Base-by-base conservation (phyloP, 2,329 filamentous ascomycete species). In the Aspergillus viridinutans region DNA sequence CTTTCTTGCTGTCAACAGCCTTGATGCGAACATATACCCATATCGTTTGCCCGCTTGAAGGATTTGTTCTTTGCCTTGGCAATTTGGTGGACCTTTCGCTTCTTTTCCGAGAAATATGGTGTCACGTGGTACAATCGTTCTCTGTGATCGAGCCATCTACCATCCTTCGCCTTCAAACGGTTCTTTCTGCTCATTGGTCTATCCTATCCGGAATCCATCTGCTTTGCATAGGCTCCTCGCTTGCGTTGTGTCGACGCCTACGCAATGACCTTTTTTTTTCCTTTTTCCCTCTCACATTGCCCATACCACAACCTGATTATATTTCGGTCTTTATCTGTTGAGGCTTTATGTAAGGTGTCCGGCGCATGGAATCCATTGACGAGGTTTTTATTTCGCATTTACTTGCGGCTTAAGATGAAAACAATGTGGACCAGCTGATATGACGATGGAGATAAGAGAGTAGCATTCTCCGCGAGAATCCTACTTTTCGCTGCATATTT, bases 21-120 rank as follows among this genome's bases (percentile, higher is more conserved):
- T 67, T 60, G 61, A 65, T 69, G 57, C 60, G 61, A 62, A 63
- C 61, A 59, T 68, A 66, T 67, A 66, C 61, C 61, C 64, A 61
- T 61, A 60, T 61, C 55, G 57, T 65, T 60, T 61, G 59, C 55
- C 57, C 61, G 55, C 58, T 53, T 64, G 61, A 63, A 65, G 60
- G 64, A 59, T 50, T 12, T 61, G 58, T 55, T 60, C 56, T 57
- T 58, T 61, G 53, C 59, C 54, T 56, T 59, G 48, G 53, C 47
- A 54, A 56, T 55, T 48, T 21, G 8, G 56, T 45, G 42, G 29
- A 45, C 40, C 47, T 53, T 53, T 26, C 26, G 14, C 38, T 43
- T 49, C 35, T 45, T 21, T 23, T 28, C 10, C 42, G 29, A 21
- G 26, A 14, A n/a, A n/a, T n/a, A n/a, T n/a, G n/a, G n/a, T n/a